phyloP scores from a whole-genome alignment of 257 asterid genomes.

The Capsicum rhomboideum region DNA sequence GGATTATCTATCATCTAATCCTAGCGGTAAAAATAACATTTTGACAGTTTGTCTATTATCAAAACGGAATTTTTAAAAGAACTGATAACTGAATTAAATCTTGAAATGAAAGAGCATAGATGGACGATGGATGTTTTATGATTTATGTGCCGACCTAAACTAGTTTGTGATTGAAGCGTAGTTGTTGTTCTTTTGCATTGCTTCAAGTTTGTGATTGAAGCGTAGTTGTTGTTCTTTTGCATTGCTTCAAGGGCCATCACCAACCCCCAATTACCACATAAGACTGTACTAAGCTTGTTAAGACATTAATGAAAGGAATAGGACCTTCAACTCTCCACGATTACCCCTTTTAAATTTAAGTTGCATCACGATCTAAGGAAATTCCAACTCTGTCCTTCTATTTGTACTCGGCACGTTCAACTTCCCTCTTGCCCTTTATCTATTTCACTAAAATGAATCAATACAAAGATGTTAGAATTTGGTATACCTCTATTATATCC shows the following conservation, averaged over 20 bases:
- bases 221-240: not conserved
- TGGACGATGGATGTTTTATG: not conserved
- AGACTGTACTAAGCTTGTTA: not conserved
- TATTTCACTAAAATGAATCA: not conserved
- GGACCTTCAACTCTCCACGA: not conserved
- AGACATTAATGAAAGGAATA: not conserved
- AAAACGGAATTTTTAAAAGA: not conserved
- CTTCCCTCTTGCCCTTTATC: not conserved
- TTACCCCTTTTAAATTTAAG: not conserved
- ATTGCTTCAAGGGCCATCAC: not conserved
- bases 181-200: not conserved
- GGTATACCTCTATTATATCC: constrained; percentile 63
- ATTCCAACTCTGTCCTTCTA: not conserved
- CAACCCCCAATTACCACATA: not conserved
- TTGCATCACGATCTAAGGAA: not conserved
- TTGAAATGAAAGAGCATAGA: not conserved
- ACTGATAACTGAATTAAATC: not conserved
- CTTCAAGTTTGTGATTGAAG: not conserved
- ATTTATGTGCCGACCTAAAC: not conserved
- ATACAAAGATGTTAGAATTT: not conserved
- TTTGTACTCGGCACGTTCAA: not conserved
- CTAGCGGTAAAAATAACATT: not conserved
- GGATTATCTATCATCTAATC: not conserved
- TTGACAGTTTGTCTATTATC: not conserved
- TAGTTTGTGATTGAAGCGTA: not conserved